Evolutionary conservation across 225 moss, liverwort and hornwort genomes (phyloP).

Genomic region (Pseudisothecium myosuroides): DNA sequence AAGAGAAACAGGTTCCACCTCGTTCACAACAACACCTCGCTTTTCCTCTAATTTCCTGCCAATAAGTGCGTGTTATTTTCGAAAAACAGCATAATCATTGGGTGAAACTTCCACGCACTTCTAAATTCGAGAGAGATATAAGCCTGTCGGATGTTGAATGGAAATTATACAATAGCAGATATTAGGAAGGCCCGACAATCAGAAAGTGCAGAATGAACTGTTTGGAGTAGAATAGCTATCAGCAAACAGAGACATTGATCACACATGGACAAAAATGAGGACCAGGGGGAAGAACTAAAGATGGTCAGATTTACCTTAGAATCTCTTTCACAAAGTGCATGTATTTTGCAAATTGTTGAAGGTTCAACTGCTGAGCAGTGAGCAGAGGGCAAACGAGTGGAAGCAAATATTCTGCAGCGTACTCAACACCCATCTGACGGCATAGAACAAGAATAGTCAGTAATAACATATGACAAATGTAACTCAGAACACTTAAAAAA

Average conservation of each 20-base stretch:
- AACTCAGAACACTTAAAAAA: neutral
- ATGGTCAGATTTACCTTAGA: slow-evolving; percentile 41
- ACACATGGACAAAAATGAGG: neutral
- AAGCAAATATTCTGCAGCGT: slow-evolving; percentile 81
- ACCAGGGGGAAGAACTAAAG: neutral
- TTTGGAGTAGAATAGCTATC: neutral
- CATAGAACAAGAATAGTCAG: neutral
- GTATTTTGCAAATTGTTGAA: slow-evolving; percentile 92
- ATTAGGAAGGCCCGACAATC: neutral
- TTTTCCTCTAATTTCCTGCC: slow-evolving; percentile 95
- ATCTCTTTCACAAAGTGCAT: slow-evolving; percentile 98
- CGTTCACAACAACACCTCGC: slow-evolving; percentile 78
- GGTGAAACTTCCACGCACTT: neutral
- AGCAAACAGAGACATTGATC: neutral
- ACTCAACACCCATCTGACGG: slow-evolving; percentile 80
- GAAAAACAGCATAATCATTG: neutral
- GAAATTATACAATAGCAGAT: neutral
- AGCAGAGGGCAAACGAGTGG: slow-evolving; percentile 80
- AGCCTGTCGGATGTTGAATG: neutral
- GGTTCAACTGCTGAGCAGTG: slow-evolving; percentile 85
- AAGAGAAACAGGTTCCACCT: slow-evolving; percentile 84
- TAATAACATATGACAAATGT: neutral
- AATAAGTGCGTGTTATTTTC: neutral
- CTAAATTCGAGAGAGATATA: neutral
- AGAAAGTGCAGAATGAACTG: neutral